Evolutionary conservation across 116 monocot genomes (phyloP).

Genomic region (Trichopus zeylanicus): DNA sequence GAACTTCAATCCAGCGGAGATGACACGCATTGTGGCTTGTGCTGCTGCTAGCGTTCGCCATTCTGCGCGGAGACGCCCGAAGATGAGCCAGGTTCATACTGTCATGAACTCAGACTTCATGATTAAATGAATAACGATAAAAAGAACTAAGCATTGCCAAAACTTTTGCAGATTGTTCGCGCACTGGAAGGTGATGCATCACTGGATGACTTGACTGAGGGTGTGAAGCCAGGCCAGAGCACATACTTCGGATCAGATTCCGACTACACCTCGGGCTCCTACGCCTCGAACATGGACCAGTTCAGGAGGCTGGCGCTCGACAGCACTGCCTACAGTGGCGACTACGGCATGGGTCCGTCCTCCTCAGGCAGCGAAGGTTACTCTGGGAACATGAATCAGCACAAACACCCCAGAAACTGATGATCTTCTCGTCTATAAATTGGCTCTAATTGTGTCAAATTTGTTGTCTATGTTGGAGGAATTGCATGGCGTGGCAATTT

Average conservation of each 20-base stretch:
- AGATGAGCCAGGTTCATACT: constrained; percentile 58
- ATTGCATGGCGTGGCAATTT: too few relatives aligned
- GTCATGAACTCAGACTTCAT: background rate
- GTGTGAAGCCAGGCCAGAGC: constrained; percentile 55
- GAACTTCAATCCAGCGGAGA: constrained; percentile 42
- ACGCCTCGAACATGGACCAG: constrained; percentile 36
- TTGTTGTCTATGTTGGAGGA: too few relatives aligned
- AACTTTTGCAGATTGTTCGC: constrained; percentile 51
- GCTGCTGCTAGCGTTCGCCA: constrained; percentile 60
- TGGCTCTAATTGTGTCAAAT: too few relatives aligned
- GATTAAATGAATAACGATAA: background rate
- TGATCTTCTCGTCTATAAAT: too few relatives aligned
- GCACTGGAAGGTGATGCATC: constrained; percentile 69
- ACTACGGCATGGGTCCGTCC: constrained; percentile 48
- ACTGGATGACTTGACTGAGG: constrained; percentile 67
- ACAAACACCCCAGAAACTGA: background rate
- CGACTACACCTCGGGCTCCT: constrained; percentile 50
- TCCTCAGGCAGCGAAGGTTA: constrained; percentile 32
- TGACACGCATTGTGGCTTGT: constrained; percentile 50
- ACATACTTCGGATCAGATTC: constrained; percentile 43
- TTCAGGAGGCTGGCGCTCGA: constrained; percentile 35
- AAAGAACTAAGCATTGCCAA: background rate
- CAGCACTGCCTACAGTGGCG: constrained; percentile 44
- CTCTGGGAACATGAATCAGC: constrained; percentile 26
- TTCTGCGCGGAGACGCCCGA: constrained; percentile 56